Base-by-base conservation (phyloP, 2,329 filamentous ascomycete species). In the Paecilomyces sp. region DNA sequence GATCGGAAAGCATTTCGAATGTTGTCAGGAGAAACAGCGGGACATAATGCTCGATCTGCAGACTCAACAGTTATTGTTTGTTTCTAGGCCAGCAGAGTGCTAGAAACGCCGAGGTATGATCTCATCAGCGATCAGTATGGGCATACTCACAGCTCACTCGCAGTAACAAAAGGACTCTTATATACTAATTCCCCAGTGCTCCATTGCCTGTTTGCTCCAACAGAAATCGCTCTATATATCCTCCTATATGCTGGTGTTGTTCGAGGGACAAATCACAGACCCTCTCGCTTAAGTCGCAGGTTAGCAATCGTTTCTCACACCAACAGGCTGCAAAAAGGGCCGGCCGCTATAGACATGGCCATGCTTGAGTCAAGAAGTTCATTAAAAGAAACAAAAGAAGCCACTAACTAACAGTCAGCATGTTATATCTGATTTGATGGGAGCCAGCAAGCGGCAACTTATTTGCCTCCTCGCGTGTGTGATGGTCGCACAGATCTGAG, bases 1-100 rank as follows among this genome's bases (percentile, higher is more conserved):
- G 64, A 31, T 71, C 65, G 47, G 67, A 64, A 28, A 77, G 64
- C 70, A 74, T 74, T 33, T 61, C 63, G 57, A 30, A 47, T 54
- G 12, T 22, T 15, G 15, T 47, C 41, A 36, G 50, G 53, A 57
- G 51, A 31, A 22, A 12, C 33, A n/a, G 54, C 6, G 36, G 33
- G 11, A 47, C 41, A 47, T 47, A 47, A n/a, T 47, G 41, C 41
- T 2, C 41, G n/a, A 30, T 33, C 28, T 55, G 15, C 22, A 24
- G 54, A 55, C 4, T 4, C 3, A 28, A 55, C 6, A 3, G 22
- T 33, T 33, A n/a, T 15, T 15, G 30, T 24, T 12, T 24, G 33
- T 55, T 41, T 53, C 30, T 51, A n/a, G 4, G 24, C 22, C 22
- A 30, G 24, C 25, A 36, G 15, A 18, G 11, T 25, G 47, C 15